Base-by-base conservation (phyloP, 2,329 filamentous ascomycete species). In the Pseudogymnoascus verrucosus region DNA sequence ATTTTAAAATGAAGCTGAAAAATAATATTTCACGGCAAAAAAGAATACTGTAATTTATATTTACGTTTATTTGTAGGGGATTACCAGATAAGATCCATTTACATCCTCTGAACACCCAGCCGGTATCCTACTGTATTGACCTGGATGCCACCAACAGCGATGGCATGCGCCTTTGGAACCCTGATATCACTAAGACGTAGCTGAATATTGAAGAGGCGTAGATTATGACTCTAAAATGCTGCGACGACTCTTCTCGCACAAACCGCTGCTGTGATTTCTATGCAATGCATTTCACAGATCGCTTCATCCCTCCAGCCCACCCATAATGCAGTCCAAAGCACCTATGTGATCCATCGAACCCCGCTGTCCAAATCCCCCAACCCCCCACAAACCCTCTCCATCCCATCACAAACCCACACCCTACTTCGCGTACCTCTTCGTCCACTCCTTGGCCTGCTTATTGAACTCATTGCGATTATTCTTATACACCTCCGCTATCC, bases 401-500 rank as follows among this genome's bases (percentile, higher is more conserved):
- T 14, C 28, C 51, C 28, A 34, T 36, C 19, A 57, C 51, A 57
- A 57, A 14, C 51, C 16, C 28, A 57, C 28, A 14, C 5, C 4
- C 51, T 57, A 57, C 16, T 57, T 72, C 76, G 88, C 88, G 76
- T 88, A 88, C 71, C 84, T 84, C 76, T 83, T 84, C 63, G 85
- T 84, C 84, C 86, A 89, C 42, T 88, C 84, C 74, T 79, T 83
- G 6, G 86, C 88, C 65, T 81, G 82, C 78, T 87, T 87, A 62
- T 88, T 82, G 70, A 87, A 91, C 65, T 78, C 79, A 62, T 78
- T 79, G 40, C 79, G 77, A 71, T 89, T 82, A 68, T 83, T 84
- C 76, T 86, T 88, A 74, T 82, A 90, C 73, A 88, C 82, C 65
- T 89, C 85, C 28, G 87, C 88, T 65, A 89, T 89, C 40, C 80